These are phyloP conservation scores for Dendryphion nanum DNA, from an alignment of 2,329 filamentous ascomycete species.

Conservation along the genomic window DNA sequence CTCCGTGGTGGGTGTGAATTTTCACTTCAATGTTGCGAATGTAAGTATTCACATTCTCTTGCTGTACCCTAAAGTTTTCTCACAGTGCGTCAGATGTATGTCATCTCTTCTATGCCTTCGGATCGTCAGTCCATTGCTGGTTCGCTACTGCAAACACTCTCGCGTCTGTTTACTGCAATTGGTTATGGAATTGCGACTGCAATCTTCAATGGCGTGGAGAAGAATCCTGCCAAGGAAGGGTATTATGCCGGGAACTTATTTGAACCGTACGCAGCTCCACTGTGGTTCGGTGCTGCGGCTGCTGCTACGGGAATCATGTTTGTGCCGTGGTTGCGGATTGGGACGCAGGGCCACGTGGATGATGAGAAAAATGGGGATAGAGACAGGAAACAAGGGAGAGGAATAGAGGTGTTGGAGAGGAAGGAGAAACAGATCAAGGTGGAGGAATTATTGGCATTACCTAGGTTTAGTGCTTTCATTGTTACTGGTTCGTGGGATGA, in stretches of 20 bases:
- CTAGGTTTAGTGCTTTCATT: too few relatives aligned
- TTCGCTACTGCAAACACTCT: conserved; percentile 67
- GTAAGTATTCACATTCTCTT: conserved; percentile 38
- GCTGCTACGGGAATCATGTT: conserved; percentile 46
- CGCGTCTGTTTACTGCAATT: conserved; percentile 59
- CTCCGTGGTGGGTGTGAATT: conserved; percentile 64
- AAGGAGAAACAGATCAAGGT: too few relatives aligned
- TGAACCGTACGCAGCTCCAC: conserved; percentile 52
- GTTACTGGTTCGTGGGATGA: too few relatives aligned
- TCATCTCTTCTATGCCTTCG: conserved; percentile 62
- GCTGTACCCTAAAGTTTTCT: too few relatives aligned
- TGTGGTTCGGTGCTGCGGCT: conserved; percentile 51
- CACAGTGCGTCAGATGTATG: conserved; percentile 72
- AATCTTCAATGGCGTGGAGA: conserved; percentile 51
- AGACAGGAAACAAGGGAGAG: too few relatives aligned
- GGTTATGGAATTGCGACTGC: conserved; percentile 63
- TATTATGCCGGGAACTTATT: conserved; percentile 47
- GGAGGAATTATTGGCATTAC: too few relatives aligned
- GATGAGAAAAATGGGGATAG: conserved; percentile 26
- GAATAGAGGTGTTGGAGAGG: too few relatives aligned
- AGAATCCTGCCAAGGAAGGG: conserved; percentile 28
- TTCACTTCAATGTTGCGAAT: conserved; percentile 70
- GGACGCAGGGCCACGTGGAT: conserved; percentile 51
- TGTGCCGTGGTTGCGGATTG: conserved; percentile 53
- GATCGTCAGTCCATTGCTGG: conserved; percentile 66